Base-by-base conservation (phyloP, 495 filamentous ascomycete genomes). In the Cercophora sp. region DNA sequence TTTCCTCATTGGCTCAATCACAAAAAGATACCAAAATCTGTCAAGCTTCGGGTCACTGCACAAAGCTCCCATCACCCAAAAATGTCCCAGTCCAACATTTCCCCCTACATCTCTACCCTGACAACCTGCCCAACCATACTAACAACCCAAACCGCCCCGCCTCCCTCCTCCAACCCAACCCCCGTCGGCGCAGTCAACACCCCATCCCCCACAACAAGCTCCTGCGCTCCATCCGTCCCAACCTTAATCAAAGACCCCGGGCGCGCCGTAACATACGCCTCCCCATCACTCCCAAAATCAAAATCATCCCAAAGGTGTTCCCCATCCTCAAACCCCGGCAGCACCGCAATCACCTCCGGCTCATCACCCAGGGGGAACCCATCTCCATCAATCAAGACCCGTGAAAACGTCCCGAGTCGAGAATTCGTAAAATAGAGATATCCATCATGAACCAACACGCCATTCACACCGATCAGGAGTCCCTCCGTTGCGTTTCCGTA, bases 391-490 rank as follows among this genome's bases (percentile, higher is more conserved):
- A 76, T 65, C 0, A 25, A 51, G 3, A 72, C 56, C 3, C 60
- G 57, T 1, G 56, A 67, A 39, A 71, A 76, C 4, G 57, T 60
- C 3, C 58, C 61, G 27, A 60, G 55, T 0, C 60, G 67, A 6
- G 70, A 65, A 31, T 72, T 72, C 8, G 72, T 71, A 46, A 75
- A 76, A 46, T 71, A 73, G 0, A 73, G 58, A 39, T 65, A 61
- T 0, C 39, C 55, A 1, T 51, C 58, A 0, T 36, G 16, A 19
- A 69, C 43, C 26, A 58, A 55, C 1, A 76, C 16, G 4, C 72
- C 72, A 35, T 74, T 74, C 20, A 74, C 56, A 6, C 71, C 73
- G 8, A 69, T 57, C 8, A 64, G 63, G 3, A 55, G 15, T 10
- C n/a, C 39, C 0, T 18, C 23, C 1, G 24, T 46, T 18, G 15